Evolutionary conservation across 1,284 basidiomycete genomes (phyloP).

Genomic region (Tetrapyrgos nigripes): DNA sequence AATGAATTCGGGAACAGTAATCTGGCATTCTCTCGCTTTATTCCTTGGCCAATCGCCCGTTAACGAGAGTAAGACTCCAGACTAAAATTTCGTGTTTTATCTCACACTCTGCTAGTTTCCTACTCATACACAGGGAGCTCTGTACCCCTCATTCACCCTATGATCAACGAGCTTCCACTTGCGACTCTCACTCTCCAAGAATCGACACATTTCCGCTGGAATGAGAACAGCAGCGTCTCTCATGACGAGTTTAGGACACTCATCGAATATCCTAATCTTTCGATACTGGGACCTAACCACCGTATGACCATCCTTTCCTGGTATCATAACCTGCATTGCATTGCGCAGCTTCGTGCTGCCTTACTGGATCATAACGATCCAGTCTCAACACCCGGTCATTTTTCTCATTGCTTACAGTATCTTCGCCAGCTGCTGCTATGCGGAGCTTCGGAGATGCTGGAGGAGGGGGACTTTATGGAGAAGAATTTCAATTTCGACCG

Average conservation of each 20-base stretch:
- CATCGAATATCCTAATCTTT: conserved; percentile 5
- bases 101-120: too few species aligned
- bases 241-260: conserved; percentile 4
- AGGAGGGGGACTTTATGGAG: conserved; percentile 13
- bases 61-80: too few species aligned
- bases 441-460: conserved; percentile 10
- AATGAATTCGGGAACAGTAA: too few species aligned
- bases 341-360: conserved; percentile 1
- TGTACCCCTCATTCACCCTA: conserved; percentile 7
- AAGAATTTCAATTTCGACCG: background rate
- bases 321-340: conserved; percentile 13
- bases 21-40: too few species aligned
- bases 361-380: background rate
- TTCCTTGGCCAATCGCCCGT: too few species aligned
- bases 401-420: conserved; percentile 12
- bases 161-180: background rate
- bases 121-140: conserved; percentile 7
- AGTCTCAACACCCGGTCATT: conserved; percentile 1
- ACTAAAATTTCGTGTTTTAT: too few species aligned
- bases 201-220: conserved; percentile 7
- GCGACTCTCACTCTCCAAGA: conserved; percentile 6
- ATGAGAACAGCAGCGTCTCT: background rate
- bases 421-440: conserved; percentile 7
- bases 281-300: background rate
- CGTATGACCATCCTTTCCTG: conserved; percentile 10